Base-by-base conservation (phyloP, 306 rosid species). In the Sicyos baderoa region DNA sequence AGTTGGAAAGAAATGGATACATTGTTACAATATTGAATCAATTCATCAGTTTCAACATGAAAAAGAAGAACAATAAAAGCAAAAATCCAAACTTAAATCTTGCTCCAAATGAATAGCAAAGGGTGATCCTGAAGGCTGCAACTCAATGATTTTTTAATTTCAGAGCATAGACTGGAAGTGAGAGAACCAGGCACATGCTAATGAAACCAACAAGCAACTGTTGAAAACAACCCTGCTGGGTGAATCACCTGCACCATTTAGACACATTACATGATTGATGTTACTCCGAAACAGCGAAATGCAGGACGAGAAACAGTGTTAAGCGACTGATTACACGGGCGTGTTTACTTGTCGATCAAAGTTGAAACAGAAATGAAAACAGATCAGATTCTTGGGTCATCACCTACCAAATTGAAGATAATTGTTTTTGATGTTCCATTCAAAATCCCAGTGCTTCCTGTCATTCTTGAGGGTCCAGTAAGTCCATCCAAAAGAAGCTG, bases 401-500 rank as follows among this genome's bases (percentile, higher is more conserved):
- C 67, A 60, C 67, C 48, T 60, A 60, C 96, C 89, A 25, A 87
- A 72, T 77, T 81, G 90, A 74, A 91, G 96, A 84, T 76, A 85
- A 40, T 78, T 78, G 80, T 86, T 85, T 79, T 79, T 86, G 74
- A 87, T 84, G 80, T 79, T 92, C 96, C 96, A 87, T 76, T 87
- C 88, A 79, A 87, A 89, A 86, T 89, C 92, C 96, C 96, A 92
- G 81, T 89, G 96, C 44, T 75, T 60, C 77, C 81, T 74, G 70
- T 87, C 96, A 77, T 87, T 87, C 76, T 87, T 92, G 0, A 92
- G 74, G 4, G 95, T 89, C 96, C 96, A 89, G 76, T 87, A 89
- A 19, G 89, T 75, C 92, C 96, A 91, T 70, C 97, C 97, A 85
- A 89, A 87, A 51, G 92, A 89, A 77, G 90, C 95, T 69, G 82